These are phyloP conservation scores for Nymphaea colorata DNA, from an alignment of 164 flowering plant species.

Conservation along the genomic window DNA sequence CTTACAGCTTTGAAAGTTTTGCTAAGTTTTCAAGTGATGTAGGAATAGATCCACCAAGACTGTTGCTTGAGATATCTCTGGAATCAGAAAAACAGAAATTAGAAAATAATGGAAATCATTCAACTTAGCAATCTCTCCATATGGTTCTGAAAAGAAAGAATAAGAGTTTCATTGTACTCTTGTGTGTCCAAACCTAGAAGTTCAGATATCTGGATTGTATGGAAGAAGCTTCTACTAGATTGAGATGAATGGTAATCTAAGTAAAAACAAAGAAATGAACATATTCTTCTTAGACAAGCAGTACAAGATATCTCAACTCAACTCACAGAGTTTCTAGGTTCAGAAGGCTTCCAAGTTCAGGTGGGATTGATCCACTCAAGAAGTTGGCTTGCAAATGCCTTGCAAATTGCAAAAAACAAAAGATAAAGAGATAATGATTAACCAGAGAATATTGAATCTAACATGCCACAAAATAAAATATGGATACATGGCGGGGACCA, in stretches of 20 bases:
- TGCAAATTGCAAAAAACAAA: slow-evolving; percentile 9
- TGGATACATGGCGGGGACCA: too few species aligned
- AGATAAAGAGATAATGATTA: too few species aligned
- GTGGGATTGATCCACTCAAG: slow-evolving; percentile 69
- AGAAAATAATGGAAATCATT: not conserved
- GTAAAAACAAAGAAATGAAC: not conserved
- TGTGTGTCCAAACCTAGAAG: too few species aligned
- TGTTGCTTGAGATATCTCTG: slow-evolving; percentile 92
- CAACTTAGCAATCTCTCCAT: too few species aligned
- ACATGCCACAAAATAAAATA: too few species aligned
- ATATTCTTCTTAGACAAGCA: not conserved
- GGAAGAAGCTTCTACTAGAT: too few species aligned
- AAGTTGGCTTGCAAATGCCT: slow-evolving; percentile 91
- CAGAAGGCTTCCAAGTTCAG: slow-evolving; percentile 58
- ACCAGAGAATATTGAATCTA: too few species aligned
- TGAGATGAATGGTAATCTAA: too few species aligned
- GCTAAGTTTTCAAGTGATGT: slow-evolving; percentile 57
- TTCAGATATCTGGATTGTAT: too few species aligned
- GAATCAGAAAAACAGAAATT: slow-evolving; percentile 1
- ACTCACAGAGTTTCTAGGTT: slow-evolving; percentile 63
- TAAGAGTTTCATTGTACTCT: too few species aligned
- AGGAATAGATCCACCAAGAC: slow-evolving; percentile 78
- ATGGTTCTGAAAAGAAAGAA: not conserved
- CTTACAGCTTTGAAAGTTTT: slow-evolving; percentile 66
- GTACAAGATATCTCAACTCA: not conserved